phyloP scores from a whole-genome alignment of 768 basidiomycete genomes.

The Macrocybe gigantea region DNA sequence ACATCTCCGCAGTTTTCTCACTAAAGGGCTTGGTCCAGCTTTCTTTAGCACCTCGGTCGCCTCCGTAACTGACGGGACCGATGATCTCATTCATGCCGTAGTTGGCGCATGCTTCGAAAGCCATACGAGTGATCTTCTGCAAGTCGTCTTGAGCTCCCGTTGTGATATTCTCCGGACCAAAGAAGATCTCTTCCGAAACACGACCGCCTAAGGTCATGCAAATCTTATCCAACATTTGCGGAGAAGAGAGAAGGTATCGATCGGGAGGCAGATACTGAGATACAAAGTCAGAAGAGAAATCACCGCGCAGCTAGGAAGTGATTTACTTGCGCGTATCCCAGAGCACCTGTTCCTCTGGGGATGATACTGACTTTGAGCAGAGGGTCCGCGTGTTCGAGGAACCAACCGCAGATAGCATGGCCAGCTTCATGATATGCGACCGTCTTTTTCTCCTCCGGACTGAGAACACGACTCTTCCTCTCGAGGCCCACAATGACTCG shows the following conservation, averaged over 20 bases:
- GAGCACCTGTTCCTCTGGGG: slow-evolving; percentile 89
- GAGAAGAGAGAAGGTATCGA: slow-evolving; percentile 90
- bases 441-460: slow-evolving; percentile 95
- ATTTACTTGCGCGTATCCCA: slow-evolving; percentile 91
- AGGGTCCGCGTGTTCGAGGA: slow-evolving; percentile 95
- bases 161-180: slow-evolving; percentile 86
- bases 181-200: slow-evolving; percentile 98
- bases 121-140: slow-evolving; percentile 97
- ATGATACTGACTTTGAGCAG: slow-evolving; percentile 98
- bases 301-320: slow-evolving; percentile 3
- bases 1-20: slow-evolving; percentile 93
- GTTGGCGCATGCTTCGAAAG: slow-evolving; percentile 91
- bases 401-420: slow-evolving; percentile 98
- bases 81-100: slow-evolving; percentile 96
- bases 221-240: slow-evolving; percentile 92
- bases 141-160: slow-evolving; percentile 98
- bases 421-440: slow-evolving; percentile 99
- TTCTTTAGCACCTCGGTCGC: slow-evolving; percentile 78
- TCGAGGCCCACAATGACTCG: slow-evolving; percentile 96
- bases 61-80: slow-evolving; percentile 95
- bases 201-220: slow-evolving; percentile 98
- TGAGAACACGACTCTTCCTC: slow-evolving; percentile 90
- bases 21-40: slow-evolving; percentile 97
- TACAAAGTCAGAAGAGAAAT: slow-evolving; percentile 1
- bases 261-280: slow-evolving; percentile 88